Percentiles rank a stretch among this genome's conserved stretches.
Evolutionary conservation across 2,329 filamentous ascomycete genomes (phyloP).

Genomic region (Ceratocystis ficicola): DNA sequence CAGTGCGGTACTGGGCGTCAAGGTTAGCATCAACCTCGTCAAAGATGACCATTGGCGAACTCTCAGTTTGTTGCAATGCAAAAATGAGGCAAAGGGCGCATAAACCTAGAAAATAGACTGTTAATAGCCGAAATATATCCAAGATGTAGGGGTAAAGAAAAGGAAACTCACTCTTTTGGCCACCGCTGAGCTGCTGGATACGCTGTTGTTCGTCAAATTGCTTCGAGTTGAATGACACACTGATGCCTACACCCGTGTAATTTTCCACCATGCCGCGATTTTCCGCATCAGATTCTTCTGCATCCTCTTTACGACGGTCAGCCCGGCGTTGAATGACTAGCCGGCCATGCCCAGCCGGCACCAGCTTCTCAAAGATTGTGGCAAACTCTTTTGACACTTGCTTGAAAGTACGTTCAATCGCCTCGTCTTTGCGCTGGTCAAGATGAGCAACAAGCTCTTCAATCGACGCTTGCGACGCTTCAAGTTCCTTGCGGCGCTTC

Average conservation of each 20-base stretch:
- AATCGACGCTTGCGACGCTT: conserved; percentile 75
- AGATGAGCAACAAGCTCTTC: conserved; percentile 84
- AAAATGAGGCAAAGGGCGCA: conserved; percentile 97
- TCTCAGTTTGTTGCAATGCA: conserved; percentile 95
- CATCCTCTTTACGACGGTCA: conserved; percentile 50
- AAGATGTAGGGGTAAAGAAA: not conserved
- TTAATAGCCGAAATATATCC: conserved; percentile 23
- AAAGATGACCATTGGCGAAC: conserved; percentile 96
- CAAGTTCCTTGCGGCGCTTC: conserved; percentile 73
- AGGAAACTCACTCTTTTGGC: conserved; percentile 78
- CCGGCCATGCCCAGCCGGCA: conserved; percentile 82
- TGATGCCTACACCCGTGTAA: conserved; percentile 92
- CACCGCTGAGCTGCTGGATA: conserved; percentile 92
- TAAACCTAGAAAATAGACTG: conserved; percentile 46
- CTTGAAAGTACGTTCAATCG: conserved; percentile 96
- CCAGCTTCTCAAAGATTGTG: conserved; percentile 85
- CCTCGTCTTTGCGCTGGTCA: conserved; percentile 92
- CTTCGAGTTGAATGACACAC: conserved; percentile 96
- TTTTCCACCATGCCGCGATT: conserved; percentile 71
- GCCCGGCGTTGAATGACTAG: conserved; percentile 86
- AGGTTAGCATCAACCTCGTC: conserved; percentile 98
- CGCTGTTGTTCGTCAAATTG: conserved; percentile 90
- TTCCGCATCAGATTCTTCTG: conserved; percentile 57
- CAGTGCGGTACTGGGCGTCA: conserved; percentile 93
- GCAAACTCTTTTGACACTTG: conserved; percentile 92